Evolutionary conservation across 108 stramenopile genomes (phyloP).

Genomic region (Stephanodiscus triporus): DNA sequence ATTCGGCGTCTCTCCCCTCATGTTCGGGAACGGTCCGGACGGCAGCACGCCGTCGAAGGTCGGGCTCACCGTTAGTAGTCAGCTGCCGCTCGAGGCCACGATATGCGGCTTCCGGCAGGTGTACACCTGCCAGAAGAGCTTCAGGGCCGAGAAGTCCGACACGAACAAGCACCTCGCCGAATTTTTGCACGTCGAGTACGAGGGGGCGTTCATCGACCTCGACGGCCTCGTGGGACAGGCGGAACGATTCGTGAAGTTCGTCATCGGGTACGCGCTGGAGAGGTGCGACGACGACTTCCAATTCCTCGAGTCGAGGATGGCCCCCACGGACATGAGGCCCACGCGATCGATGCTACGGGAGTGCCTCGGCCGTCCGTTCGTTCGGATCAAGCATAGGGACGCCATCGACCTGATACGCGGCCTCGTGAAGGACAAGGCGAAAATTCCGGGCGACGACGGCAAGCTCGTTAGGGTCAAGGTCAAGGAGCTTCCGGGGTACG

Average conservation of each 20-base stretch:
- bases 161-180: slow-evolving; percentile 95
- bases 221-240: slow-evolving; percentile 85
- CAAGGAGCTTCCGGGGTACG: slow-evolving; percentile 68
- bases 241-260: slow-evolving; percentile 95
- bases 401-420: slow-evolving; percentile 65
- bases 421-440: slow-evolving; percentile 62
- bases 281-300: slow-evolving; percentile 87
- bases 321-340: slow-evolving; percentile 60
- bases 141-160: slow-evolving; percentile 95
- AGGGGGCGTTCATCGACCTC: slow-evolving; percentile 88
- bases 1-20: slow-evolving; percentile 77
- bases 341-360: slow-evolving; percentile 51
- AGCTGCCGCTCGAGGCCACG: slow-evolving; percentile 94
- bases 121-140: slow-evolving; percentile 95
- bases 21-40: slow-evolving; percentile 62
- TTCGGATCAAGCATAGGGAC: slow-evolving; percentile 64
- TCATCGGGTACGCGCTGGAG: slow-evolving; percentile 85
- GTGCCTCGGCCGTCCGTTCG: slow-evolving; percentile 60
- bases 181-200: slow-evolving; percentile 96
- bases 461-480: slow-evolving; percentile 64
- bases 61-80: slow-evolving; percentile 91
- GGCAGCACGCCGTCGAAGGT: slow-evolving; percentile 56
- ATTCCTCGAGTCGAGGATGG: slow-evolving; percentile 83
- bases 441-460: slow-evolving; percentile 60
- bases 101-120: slow-evolving; percentile 90